Evolutionary conservation across 2,329 filamentous ascomycete genomes (phyloP), one percentile per base, ranked within the genome.

Genomic region (Lomentospora prolificans): DNA sequence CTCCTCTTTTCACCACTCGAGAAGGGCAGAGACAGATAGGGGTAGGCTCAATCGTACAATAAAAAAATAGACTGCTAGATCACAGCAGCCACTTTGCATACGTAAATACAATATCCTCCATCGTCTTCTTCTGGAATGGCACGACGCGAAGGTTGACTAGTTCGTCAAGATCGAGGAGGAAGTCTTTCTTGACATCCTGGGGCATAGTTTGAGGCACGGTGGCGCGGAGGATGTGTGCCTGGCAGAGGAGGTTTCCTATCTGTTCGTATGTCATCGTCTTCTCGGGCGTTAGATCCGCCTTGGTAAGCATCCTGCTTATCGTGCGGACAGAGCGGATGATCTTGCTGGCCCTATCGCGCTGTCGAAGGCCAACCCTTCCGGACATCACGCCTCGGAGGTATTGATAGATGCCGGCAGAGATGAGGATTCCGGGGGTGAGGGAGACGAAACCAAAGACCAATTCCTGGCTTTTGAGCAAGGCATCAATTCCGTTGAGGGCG

Each of bases 391-490:
- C 78, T 36, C 79, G 77, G 1, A 96, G 66, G 75, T 92, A 97
- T 60, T 83, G 82, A 50, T 86, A 71, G 9, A 84, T 71, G n/a
- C 83, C 85, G 59, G 92, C 82, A 2, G 86, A 87, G 36, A 97
- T 89, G 28, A 99, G 74, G n/a, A 97, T 80, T 10, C 94, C 92
- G 0, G 94, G 94, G 0, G 94, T 97, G 25, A 99, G 75, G 4
- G 91, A 91, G 36, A 99, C 86, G 65, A 99, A 96, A n/a, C 90
- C 94, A 72, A 99, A 99, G 24, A 99, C 89, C 51, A 99, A 79
- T 67, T 99, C 92, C 67, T 99, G 94, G 65, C 91, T 96, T 73
- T 94, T 96, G 57, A 99, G 78, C 30, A 99, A 79, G 31, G 90
- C 84, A 74, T 99, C 92, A 61, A 99, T 99, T 17, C 94, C 94